Evolutionary conservation across 805 yeast genomes (phyloP), one percentile per base, ranked within the genome.

Genomic region (Lipomyces sp.): DNA sequence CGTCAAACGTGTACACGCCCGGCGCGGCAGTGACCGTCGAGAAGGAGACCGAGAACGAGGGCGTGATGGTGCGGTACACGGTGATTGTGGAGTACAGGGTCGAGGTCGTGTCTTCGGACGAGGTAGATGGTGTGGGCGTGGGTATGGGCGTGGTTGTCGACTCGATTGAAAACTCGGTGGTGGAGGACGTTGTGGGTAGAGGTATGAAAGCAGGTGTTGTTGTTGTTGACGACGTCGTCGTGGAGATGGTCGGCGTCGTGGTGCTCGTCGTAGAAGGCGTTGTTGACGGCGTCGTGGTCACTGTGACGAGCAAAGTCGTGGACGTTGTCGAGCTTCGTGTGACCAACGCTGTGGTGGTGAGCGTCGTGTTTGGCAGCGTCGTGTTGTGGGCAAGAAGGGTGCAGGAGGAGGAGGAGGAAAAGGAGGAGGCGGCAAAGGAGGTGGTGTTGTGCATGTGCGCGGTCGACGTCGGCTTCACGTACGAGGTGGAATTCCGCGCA

Each of bases 61-160:
- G 49, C 13, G 58, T 47, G 28, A 53, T 53, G 14, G 58, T 49
- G n/a, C 40, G 39, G 43, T 29, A 40, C 18, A 49, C 23, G 22
- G 54, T 49, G 36, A 51, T 39, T 16, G 58, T 49, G 36, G 53
- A 29, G 45, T 23, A 48, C 35, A 44, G 32, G 22, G 56, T 52
- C 18, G 44, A 37, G n/a, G 53, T 35, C n/a, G 51, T 35, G 34
- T 42, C 46, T 10, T 42, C 29, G 6, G 47, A 26, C 10, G 51
- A 33, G 8, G 47, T 29, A 10, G 44, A 28, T 24, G 36, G 10
- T 1, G 57, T 48, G 14, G 46, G n/a, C 35, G 51, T 32, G 35
- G 35, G 28, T 8, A 38, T 33, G 13, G 35, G 4, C 19, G 24
- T n/a, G 24, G 36, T 2, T 6, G 47, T 11, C 21, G 57, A 34